These are phyloP conservation scores for Phytophthora fragariaefolia DNA, from an alignment of 352 stramenopile species.

Conservation along the genomic window DNA sequence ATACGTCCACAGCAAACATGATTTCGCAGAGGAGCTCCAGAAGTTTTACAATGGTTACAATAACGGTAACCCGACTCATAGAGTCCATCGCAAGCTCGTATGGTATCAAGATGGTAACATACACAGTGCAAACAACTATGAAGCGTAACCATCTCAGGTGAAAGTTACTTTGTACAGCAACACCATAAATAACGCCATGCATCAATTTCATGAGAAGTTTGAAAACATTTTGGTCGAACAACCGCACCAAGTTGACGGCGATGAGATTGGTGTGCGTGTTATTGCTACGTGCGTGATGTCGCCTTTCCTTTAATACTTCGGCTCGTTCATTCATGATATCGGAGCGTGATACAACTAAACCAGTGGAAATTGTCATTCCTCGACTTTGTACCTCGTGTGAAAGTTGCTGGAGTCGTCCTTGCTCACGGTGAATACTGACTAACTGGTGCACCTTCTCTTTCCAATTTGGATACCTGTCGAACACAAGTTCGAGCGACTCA, in stretches of 20 bases:
- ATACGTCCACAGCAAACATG: slow-evolving; percentile 50
- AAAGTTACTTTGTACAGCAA: slow-evolving; percentile 43
- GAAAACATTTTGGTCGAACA: background rate
- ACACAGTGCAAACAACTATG: slow-evolving; percentile 36
- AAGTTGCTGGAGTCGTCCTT: slow-evolving; percentile 37
- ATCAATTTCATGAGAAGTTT: background rate
- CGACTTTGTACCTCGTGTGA: slow-evolving; percentile 7
- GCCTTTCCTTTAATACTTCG: slow-evolving; percentile 17
- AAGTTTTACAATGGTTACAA: slow-evolving; percentile 16
- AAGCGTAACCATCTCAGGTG: slow-evolving; percentile 50
- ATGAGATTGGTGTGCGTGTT: background rate
- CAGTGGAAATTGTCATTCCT: slow-evolving; percentile 8
- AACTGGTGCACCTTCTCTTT: slow-evolving; percentile 69
- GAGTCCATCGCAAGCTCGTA: slow-evolving; percentile 51
- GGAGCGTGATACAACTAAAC: slow-evolving; percentile 14
- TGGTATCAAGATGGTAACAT: slow-evolving; percentile 45
- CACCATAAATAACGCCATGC: slow-evolving; percentile 23
- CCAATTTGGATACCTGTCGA: slow-evolving; percentile 68
- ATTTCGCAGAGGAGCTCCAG: slow-evolving; percentile 45
- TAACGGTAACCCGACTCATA: slow-evolving; percentile 13
- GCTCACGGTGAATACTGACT: slow-evolving; percentile 56
- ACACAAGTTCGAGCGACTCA: slow-evolving; percentile 63
- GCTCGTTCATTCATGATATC: slow-evolving; percentile 29
- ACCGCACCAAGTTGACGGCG: background rate
- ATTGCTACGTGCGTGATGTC: background rate